Base-by-base conservation (phyloP, 768 basidiomycete genomes). In the Boletus rubescentipes region DNA sequence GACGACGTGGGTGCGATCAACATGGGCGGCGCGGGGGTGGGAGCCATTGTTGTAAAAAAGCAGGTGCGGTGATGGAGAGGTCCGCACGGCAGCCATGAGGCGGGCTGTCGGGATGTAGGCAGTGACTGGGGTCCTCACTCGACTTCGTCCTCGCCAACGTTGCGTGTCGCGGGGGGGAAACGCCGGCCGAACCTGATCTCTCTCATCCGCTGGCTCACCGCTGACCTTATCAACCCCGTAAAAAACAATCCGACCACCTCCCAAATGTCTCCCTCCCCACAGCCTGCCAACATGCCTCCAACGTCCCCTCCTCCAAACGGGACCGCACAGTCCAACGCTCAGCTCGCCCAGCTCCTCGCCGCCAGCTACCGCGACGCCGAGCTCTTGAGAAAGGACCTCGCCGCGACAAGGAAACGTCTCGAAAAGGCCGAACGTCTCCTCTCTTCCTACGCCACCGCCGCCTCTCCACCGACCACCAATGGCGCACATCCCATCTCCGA, bases 281-380 rank as follows among this genome's bases (percentile, higher is more conserved):
- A 59, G 21, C 59, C 26, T 2, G n/a, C 29, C 38, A 20, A 30
- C 53, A 37, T 60, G 42, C 1, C 65, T n/a, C n/a, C n/a, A n/a
- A n/a, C n/a, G n/a, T 39, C 62, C 42, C 38, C 55, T 0, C 64
- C 67, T 2, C 57, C 68, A 0, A 61, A 60, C 32, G 59, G 55
- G 4, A 10, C 64, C 36, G 18, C 6, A 4, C 66, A 69, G 26
- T 75, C 77, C 16, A 75, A 82, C 59, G 71, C 82, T 1, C 77
- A 80, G 53, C 82, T 87, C 62, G 84, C 85, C 14, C 60, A 73
- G 8, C 76, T 87, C 44, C 82, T 88, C 63, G 64, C 79, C 5
- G 72, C 77, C 35, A 75, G 80, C 42, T 81, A 81, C 61, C 72
- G 72, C 59, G 84, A 87, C 41, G 65, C 70, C 34, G 85, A 87